phyloP scores from a whole-genome alignment of 768 basidiomycete species.

The Lactarius psammicola region DNA sequence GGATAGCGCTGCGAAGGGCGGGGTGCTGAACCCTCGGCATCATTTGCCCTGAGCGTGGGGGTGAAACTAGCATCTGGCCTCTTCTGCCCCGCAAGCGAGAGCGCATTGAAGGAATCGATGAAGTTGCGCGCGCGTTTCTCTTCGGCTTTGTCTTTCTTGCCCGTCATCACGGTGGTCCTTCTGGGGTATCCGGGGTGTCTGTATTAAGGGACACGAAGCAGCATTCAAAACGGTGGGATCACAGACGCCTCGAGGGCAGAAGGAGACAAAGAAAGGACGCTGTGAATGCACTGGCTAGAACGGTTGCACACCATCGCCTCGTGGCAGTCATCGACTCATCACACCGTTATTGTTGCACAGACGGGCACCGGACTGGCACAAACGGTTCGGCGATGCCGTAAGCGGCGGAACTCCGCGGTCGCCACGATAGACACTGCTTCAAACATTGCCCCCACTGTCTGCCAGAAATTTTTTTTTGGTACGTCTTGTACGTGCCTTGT shows the following conservation, averaged over 20 bases:
- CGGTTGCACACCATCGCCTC: conserved; percentile 6
- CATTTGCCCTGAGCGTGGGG: background rate
- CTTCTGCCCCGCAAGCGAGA: conserved; percentile 34
- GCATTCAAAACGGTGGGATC: background rate
- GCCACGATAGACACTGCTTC: background rate
- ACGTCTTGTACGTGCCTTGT: background rate
- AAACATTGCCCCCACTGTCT: background rate
- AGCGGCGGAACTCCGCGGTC: background rate
- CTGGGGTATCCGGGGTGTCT: conserved; percentile 5
- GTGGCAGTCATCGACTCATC: conserved; percentile 1
- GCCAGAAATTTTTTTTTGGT: no score
- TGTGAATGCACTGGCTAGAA: background rate
- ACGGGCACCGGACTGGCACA: background rate
- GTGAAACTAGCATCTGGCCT: background rate
- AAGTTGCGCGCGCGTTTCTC: conserved; percentile 32
- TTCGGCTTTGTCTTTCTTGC: conserved; percentile 9
- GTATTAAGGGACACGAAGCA: conserved; percentile 1
- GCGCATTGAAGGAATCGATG: conserved; percentile 36
- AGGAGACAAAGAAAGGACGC: background rate
- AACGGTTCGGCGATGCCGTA: background rate
- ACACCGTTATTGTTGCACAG: background rate
- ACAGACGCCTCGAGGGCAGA: background rate
- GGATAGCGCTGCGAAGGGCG: background rate
- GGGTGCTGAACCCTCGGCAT: background rate
- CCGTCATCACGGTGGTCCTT: conserved; percentile 11